Conservation (phyloP, 2,329 filamentous ascomycete genomes). For the Sclerotinia glacialis region DNA sequence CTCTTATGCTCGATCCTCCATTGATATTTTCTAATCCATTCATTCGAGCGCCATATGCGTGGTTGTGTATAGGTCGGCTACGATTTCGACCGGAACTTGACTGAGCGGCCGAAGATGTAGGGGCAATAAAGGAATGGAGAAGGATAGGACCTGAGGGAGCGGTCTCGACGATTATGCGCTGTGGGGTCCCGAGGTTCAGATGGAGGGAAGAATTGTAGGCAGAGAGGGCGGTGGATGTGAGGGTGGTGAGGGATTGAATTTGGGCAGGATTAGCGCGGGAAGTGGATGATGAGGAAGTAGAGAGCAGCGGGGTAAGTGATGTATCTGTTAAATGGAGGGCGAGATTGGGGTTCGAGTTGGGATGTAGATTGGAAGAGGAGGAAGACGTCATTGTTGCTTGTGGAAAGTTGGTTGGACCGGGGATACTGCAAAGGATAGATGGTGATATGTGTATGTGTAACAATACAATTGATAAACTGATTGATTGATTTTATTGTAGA, state of each 20-base stretch:
- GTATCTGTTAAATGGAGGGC: conserved; percentile 50
- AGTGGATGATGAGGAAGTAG: conserved; percentile 38
- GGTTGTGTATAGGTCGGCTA: not conserved
- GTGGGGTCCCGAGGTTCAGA: conserved; percentile 52
- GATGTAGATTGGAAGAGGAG: not conserved
- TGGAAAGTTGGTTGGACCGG: not conserved
- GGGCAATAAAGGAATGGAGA: conserved; percentile 48
- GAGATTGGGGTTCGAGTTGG: conserved; percentile 24
- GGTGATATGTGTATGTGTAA: not conserved
- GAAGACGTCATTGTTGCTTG: conserved; percentile 8
- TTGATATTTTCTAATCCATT: conserved; percentile 5
- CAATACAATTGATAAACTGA: not conserved
- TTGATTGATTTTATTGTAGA: not conserved
- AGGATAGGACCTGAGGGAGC: conserved; percentile 41
- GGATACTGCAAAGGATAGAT: conserved; percentile 1
- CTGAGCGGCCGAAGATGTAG: conserved; percentile 21
- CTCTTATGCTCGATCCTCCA: not conserved
- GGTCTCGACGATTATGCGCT: conserved; percentile 59
- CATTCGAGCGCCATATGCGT: not conserved
- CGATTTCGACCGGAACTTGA: not conserved
- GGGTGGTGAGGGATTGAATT: conserved; percentile 50
- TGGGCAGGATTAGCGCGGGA: conserved; percentile 26
- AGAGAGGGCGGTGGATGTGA: conserved; percentile 53
- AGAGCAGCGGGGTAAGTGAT: conserved; percentile 55
- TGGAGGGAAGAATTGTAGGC: conserved; percentile 53